phyloP scores from a whole-genome alignment of 768 basidiomycete genomes.

The Xerocomellus intermedius region DNA sequence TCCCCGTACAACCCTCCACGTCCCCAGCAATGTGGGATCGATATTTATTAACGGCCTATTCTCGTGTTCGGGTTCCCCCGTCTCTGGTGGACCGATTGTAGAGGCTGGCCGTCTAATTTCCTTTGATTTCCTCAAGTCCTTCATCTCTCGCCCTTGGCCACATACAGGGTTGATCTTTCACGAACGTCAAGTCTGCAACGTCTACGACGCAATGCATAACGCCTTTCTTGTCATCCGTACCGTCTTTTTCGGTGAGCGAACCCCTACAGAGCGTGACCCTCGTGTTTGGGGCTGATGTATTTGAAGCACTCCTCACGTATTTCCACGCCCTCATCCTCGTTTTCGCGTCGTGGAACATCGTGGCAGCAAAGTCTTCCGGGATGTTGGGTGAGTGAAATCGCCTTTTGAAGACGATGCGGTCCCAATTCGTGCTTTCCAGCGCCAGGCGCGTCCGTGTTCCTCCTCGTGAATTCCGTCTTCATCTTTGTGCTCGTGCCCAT shows the following conservation, averaged over 20 bases:
- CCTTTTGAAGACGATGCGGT: background rate
- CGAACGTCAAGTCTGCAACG: constrained; percentile 10
- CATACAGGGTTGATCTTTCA: constrained; percentile 10
- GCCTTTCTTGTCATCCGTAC: constrained; percentile 57
- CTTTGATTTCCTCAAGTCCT: background rate
- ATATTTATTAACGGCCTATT: constrained; percentile 11
- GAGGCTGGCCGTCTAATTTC: constrained; percentile 12
- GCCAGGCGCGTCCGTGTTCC: constrained; percentile 47
- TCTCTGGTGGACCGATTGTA: constrained; percentile 25
- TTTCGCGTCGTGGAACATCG: constrained; percentile 60
- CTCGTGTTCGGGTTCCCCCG: constrained; percentile 1
- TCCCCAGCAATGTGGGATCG: constrained; percentile 5
- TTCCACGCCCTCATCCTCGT: constrained; percentile 51
- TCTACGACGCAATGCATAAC: constrained; percentile 39
- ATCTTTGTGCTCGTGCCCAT: constrained; percentile 29
- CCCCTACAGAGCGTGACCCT: background rate
- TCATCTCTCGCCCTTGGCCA: background rate
- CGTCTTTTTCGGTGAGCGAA: constrained; percentile 52
- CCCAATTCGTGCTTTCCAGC: constrained; percentile 30
- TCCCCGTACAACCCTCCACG: background rate
- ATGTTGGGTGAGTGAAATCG: constrained; percentile 35
- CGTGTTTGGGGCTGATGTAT: constrained; percentile 1
- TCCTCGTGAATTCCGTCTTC: constrained; percentile 46
- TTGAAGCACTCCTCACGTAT: constrained; percentile 42
- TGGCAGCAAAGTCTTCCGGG: constrained; percentile 35